Conservation (phyloP, 192 early-diverging fungal genomes). For the Podila epicladia region DNA sequence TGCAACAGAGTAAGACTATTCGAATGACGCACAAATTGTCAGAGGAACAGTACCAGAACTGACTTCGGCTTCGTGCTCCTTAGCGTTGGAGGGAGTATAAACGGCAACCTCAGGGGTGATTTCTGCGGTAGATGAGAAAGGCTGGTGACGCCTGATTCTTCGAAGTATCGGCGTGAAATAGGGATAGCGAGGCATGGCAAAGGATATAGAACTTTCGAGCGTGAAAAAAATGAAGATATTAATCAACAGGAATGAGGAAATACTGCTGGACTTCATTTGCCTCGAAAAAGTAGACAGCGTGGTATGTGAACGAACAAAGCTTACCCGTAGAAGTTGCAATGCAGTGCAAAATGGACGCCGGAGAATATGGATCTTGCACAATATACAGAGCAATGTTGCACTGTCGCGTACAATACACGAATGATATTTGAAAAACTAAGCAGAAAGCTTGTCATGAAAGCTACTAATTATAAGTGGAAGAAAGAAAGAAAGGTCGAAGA, state of each 20-base stretch:
- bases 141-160: too few relatives aligned
- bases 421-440: too few relatives aligned
- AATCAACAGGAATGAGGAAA: too few relatives aligned
- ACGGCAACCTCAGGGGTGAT: not conserved
- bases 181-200: too few relatives aligned
- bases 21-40: not conserved
- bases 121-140: too few relatives aligned
- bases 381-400: not conserved
- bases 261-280: too few relatives aligned
- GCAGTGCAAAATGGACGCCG: not conserved
- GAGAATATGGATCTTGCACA: conserved; percentile 4
- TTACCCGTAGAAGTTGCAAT: not conserved
- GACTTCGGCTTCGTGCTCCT: not conserved
- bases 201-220: too few relatives aligned
- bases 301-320: not conserved
- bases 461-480: conserved; percentile 1
- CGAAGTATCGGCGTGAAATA: too few relatives aligned
- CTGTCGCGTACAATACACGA: not conserved
- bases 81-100: not conserved
- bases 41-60: conserved; percentile 7
- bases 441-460: too few relatives aligned
- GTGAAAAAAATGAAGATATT: too few relatives aligned
- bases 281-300: too few relatives aligned
- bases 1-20: not conserved
- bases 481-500: not conserved